phyloP scores from a whole-genome alignment of 352 stramenopile genomes.

The Phytophthora cryptogea region DNA sequence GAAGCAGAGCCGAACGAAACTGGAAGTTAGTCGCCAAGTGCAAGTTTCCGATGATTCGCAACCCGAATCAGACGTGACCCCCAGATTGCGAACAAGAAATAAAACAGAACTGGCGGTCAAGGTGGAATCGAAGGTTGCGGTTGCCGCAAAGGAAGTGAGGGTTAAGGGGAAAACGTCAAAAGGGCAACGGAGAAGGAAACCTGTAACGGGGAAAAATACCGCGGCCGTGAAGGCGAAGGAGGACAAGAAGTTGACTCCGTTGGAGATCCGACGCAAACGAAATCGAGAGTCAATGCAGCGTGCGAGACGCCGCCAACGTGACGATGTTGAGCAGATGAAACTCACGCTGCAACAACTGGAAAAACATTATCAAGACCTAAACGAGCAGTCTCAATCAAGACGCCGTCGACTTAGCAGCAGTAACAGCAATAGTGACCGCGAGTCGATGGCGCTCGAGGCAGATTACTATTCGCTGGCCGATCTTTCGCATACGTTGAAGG shows the following conservation, averaged over 20 bases:
- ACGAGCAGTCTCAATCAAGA: conserved; percentile 37
- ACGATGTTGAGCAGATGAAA: conserved; percentile 60
- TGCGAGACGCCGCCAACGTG: conserved; percentile 44
- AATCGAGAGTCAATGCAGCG: conserved; percentile 66
- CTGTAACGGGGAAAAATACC: conserved; percentile 3
- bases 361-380: conserved; percentile 47
- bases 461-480: conserved; percentile 61
- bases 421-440: conserved; percentile 10
- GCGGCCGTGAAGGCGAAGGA: conserved; percentile 12
- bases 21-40: conserved; percentile 16
- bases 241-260: conserved; percentile 43
- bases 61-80: conserved; percentile 25
- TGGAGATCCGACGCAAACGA: conserved; percentile 57
- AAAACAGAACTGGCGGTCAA: conserved; percentile 13
- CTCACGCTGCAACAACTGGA: conserved; percentile 50
- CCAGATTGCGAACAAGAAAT: conserved; percentile 6
- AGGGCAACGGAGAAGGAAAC: conserved; percentile 23
- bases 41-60: conserved; percentile 37
- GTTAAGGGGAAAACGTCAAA: conserved; percentile 7
- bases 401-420: conserved; percentile 18
- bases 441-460: conserved; percentile 36
- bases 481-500: conserved; percentile 56
- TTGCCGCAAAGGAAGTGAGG: conserved; percentile 3
- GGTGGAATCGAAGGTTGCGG: neutral
- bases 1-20: conserved; percentile 24